phyloP scores from a whole-genome alignment of 116 monocot species.

The Iris pallida region DNA sequence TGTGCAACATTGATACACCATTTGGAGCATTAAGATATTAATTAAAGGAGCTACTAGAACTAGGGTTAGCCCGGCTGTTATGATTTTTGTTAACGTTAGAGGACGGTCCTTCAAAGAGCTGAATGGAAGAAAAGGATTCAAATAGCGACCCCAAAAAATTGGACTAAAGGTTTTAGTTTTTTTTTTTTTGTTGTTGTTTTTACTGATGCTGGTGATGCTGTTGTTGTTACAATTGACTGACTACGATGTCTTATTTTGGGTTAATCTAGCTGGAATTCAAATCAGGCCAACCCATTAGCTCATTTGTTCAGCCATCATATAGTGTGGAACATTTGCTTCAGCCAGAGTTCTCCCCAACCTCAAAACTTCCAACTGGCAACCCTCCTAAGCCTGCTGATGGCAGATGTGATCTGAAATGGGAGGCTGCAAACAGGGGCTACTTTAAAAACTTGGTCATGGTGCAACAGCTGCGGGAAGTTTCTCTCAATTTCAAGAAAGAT shows the following conservation, averaged over 20 bases:
- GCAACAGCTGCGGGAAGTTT: slow-evolving; percentile 46
- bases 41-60: no score
- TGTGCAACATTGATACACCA: no score
- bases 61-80: no score
- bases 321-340: slow-evolving; percentile 53
- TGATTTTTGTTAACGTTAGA: no score
- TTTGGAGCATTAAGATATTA: no score
- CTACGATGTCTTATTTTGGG: slow-evolving; percentile 1
- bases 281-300: slow-evolving; percentile 24
- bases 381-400: slow-evolving; percentile 9
- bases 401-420: slow-evolving; percentile 36
- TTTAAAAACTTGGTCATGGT: slow-evolving; percentile 69
- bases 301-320: slow-evolving; percentile 70
- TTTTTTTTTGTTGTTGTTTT: no score
- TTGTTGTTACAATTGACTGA: slow-evolving; percentile 1
- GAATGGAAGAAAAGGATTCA: no score
- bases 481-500: slow-evolving; percentile 61
- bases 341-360: slow-evolving; percentile 13
- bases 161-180: no score
- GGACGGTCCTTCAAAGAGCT: no score
- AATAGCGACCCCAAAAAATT: no score
- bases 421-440: slow-evolving; percentile 48
- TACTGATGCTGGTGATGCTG: no score
- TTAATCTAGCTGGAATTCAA: slow-evolving; percentile 35
- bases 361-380: neutral